Evolutionary conservation across 2,329 filamentous ascomycete species (phyloP), one percentile per base, ranked within the genome.

Genomic region (Diaporthe amygdali): DNA sequence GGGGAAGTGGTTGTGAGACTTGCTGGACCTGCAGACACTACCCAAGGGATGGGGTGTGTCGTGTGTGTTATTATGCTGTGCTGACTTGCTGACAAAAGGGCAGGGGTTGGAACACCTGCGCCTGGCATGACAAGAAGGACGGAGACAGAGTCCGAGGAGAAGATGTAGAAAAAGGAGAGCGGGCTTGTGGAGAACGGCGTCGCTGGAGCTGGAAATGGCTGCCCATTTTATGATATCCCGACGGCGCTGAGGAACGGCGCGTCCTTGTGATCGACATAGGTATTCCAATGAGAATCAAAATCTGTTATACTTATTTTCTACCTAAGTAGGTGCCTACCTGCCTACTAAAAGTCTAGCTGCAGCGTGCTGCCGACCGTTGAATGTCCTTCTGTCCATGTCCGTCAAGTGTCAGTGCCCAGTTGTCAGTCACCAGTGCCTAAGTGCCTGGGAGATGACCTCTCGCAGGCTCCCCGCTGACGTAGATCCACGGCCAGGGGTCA

Each of bases 151-250:
- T 12, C 22, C 7, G 34, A n/a, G 55, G 47, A n/a, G n/a, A n/a
- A n/a, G n/a, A n/a, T n/a, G n/a, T 37, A 25, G 41, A 12, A n/a
- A 41, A 9, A 51, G 39, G 37, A 51, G 61, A 52, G 61, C 44
- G 51, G 34, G n/a, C 37, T 59, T 15, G 34, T n/a, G 59, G 56
- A 66, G 68, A 70, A 49, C 14, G 54, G 63, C 39, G 54, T 49
- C 61, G 55, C 54, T 63, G 52, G 30, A 54, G 44, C 49, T 55
- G 59, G 44, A 49, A 49, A 32, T 64, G 59, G 30, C 52, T 68
- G 64, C 69, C 47, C 55, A 66, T 64, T n/a, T n/a, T 68, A 72
- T 67, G 68, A 72, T 72, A 71, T 70, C 61, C 71, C 44, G 61
- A 69, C 71, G 55, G 46, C 27, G 71, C 71, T 54, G 49, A 63